Conservation (phyloP, 345 rosid species). For the Boechera stricta region DNA sequence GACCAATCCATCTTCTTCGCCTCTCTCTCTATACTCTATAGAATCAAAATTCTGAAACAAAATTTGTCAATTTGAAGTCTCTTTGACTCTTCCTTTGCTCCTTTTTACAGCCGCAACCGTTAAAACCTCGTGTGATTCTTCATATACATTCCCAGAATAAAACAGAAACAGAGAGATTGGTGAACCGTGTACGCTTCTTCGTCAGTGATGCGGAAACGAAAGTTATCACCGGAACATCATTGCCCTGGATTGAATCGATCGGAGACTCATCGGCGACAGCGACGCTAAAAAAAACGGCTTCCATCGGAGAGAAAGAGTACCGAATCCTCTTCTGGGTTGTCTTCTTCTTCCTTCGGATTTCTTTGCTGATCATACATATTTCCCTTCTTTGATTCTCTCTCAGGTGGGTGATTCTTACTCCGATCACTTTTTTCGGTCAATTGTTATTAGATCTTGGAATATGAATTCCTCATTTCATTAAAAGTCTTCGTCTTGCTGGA, state of each 20-base stretch:
- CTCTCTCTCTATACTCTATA: too few species aligned
- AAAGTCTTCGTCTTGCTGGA: background rate
- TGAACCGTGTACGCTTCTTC: slow-evolving; percentile 31
- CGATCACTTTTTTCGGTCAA: background rate
- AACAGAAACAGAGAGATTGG: slow-evolving; percentile 11
- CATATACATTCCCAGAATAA: slow-evolving; percentile 17
- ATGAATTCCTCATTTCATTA: background rate
- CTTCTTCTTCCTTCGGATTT: background rate
- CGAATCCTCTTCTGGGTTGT: background rate
- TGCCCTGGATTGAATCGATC: background rate
- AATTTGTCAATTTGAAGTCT: slow-evolving; percentile 25
- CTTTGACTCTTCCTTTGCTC: slow-evolving; percentile 31
- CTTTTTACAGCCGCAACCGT: slow-evolving; percentile 8
- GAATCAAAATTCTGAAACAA: background rate
- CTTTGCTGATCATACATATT: background rate
- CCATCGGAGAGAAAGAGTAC: background rate
- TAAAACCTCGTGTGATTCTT: background rate
- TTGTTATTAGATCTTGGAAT: slow-evolving; percentile 1
- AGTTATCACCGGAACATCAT: slow-evolving; percentile 2
- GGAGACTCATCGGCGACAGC: background rate
- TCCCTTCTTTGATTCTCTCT: background rate
- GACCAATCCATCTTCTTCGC: slow-evolving; percentile 17
- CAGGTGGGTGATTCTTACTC: slow-evolving; percentile 19
- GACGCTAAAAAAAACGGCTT: background rate
- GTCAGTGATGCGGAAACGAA: slow-evolving; percentile 26